Evolutionary conservation across 208 protist genomes (phyloP).

Genomic region (Trypanosomatidae sp.): DNA sequence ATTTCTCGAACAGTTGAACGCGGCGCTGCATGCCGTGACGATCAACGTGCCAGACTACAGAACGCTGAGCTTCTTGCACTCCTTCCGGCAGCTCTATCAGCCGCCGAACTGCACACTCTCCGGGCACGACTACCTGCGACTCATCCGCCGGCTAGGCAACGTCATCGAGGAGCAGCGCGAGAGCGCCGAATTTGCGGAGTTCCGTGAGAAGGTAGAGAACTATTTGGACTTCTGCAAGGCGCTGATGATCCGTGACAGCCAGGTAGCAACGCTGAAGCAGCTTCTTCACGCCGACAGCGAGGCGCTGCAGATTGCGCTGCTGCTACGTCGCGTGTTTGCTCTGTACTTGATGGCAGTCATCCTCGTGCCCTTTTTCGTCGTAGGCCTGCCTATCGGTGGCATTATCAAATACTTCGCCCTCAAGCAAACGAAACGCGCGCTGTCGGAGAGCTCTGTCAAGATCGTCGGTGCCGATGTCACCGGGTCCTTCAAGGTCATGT

Average conservation of each 20-base stretch:
- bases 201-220: constrained; percentile 74
- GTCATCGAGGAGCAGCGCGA: constrained; percentile 73
- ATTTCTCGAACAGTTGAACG: constrained; percentile 84
- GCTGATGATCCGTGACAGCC: constrained; percentile 83
- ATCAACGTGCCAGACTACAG: constrained; percentile 92
- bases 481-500: constrained; percentile 86
- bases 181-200: constrained; percentile 62
- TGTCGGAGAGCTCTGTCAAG: constrained; percentile 87
- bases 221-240: constrained; percentile 84
- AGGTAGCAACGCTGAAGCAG: constrained; percentile 80
- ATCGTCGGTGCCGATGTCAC: constrained; percentile 89
- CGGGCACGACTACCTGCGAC: constrained; percentile 77
- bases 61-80: constrained; percentile 88
- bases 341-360: constrained; percentile 78
- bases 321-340: constrained; percentile 75
- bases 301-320: constrained; percentile 54
- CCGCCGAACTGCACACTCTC: constrained; percentile 75
- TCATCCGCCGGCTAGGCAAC: constrained; percentile 80
- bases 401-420: constrained; percentile 53
- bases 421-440: constrained; percentile 67
- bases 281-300: constrained; percentile 49
- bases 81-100: constrained; percentile 90
- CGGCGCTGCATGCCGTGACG: constrained; percentile 72
- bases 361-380: constrained; percentile 83
- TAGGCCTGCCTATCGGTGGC: constrained; percentile 74